Percentiles rank a stretch among this genome's conserved stretches.
Conservation (phyloP, 495 filamentous ascomycete species). For the Trichoderma gamsii region DNA sequence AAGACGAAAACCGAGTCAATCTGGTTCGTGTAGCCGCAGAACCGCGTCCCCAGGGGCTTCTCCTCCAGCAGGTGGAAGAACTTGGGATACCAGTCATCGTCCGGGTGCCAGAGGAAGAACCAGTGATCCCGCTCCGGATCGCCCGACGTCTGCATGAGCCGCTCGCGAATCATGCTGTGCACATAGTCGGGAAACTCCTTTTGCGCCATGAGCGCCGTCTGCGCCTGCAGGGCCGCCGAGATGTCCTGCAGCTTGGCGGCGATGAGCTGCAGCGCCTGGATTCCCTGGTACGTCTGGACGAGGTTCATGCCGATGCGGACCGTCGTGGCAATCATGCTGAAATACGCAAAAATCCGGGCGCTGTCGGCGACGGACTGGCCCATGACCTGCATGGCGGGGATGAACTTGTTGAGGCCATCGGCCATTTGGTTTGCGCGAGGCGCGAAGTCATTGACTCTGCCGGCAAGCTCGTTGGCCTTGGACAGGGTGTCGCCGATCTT, state of each 20-base stretch:
- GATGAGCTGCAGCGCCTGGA: conserved; percentile 55
- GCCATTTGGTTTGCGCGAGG: conserved; percentile 12
- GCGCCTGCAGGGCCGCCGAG: conserved; percentile 18
- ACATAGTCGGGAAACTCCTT: conserved; percentile 22
- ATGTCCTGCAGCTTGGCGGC: conserved; percentile 42
- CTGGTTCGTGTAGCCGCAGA: conserved; percentile 26
- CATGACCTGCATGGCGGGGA: conserved; percentile 24
- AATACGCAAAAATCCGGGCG: conserved; percentile 19
- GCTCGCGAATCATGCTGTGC: conserved; percentile 24
- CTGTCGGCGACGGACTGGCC: conserved; percentile 21
- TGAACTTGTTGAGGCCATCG: conserved; percentile 17
- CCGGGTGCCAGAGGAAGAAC: conserved; percentile 24
- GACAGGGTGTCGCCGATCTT: conserved; percentile 5
- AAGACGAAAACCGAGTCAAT: conserved; percentile 24
- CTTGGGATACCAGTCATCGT: conserved; percentile 24
- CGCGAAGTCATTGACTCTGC: conserved; percentile 9
- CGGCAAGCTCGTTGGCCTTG: conserved; percentile 4
- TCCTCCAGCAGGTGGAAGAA: conserved; percentile 24
- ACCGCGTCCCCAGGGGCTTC: conserved; percentile 20
- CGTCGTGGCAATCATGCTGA: conserved; percentile 18
- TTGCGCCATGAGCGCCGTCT: conserved; percentile 22
- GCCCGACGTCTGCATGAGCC: conserved; percentile 19
- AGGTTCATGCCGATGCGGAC: conserved; percentile 22
- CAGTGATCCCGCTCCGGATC: conserved; percentile 20
- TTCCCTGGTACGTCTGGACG: conserved; percentile 47